A percentile compares a stretch with the other conserved stretches of the same genome.
phyloP scores from a whole-genome alignment of 805 yeast species.

The Kodamaea laetipori region DNA sequence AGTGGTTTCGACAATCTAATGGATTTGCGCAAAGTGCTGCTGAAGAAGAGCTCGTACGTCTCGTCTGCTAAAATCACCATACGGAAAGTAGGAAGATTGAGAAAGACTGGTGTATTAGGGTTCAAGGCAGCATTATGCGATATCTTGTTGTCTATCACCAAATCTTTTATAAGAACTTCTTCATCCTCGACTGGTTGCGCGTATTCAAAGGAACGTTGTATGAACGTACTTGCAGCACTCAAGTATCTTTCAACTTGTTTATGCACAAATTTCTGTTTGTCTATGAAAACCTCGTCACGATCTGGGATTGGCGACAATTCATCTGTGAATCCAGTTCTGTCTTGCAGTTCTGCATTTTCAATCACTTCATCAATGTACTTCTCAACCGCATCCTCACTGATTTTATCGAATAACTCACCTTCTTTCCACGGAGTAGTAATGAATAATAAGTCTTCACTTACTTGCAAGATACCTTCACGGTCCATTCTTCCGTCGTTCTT shows the following conservation, averaged over 20 bases:
- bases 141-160: constrained; percentile 39
- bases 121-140: constrained; percentile 80
- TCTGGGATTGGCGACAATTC: constrained; percentile 38
- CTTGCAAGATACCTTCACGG: constrained; percentile 75
- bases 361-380: constrained; percentile 67
- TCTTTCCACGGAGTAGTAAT: constrained; percentile 87
- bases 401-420: constrained; percentile 61
- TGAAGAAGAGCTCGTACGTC: constrained; percentile 83
- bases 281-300: constrained; percentile 63
- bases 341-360: constrained; percentile 41
- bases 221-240: constrained; percentile 82
- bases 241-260: constrained; percentile 79
- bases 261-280: constrained; percentile 59
- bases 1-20: constrained; percentile 64
- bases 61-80: constrained; percentile 96
- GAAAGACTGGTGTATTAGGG: constrained; percentile 72
- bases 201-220: constrained; percentile 86
- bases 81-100: constrained; percentile 84
- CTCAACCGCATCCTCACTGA: constrained; percentile 65
- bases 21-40: constrained; percentile 64
- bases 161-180: constrained; percentile 38
- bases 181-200: constrained; percentile 67
- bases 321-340: constrained; percentile 25
- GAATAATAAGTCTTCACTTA: constrained; percentile 84
- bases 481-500: constrained; percentile 62